Evolutionary conservation across 768 basidiomycete genomes (phyloP).

Genomic region (Tulasnella sp.): DNA sequence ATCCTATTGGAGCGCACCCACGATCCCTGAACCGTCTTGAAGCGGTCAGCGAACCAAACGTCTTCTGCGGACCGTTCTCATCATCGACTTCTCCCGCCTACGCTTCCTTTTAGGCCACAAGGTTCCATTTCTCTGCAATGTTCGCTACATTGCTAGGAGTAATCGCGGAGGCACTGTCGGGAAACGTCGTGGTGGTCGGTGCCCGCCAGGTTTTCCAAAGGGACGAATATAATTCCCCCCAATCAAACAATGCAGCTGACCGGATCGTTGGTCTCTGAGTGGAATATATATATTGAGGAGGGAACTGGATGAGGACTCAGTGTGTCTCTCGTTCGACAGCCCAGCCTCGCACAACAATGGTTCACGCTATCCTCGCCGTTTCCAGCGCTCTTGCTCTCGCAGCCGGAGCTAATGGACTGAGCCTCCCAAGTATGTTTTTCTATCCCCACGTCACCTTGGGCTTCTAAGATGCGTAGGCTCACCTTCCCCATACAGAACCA

Average conservation of each 20-base stretch:
- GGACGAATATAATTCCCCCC: neutral
- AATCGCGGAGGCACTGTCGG: neutral
- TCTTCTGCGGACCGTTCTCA: constrained; percentile 5
- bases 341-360: neutral
- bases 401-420: neutral
- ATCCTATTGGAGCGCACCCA: constrained; percentile 13
- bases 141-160: constrained; percentile 3
- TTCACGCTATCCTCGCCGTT: neutral
- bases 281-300: constrained; percentile 1
- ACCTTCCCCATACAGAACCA: constrained; percentile 3
- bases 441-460: neutral
- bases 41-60: neutral
- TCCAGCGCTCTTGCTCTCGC: constrained; percentile 12
- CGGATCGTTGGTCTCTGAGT: neutral
- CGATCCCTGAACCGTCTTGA: constrained; percentile 4
- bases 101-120: neutral
- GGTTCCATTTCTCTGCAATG: neutral
- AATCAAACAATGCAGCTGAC: neutral
- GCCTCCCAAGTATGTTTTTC: neutral
- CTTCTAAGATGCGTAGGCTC: neutral
- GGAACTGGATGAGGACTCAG: neutral
- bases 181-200: neutral
- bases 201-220: neutral
- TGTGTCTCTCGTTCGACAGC: neutral
- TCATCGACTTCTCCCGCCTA: constrained; percentile 12